A percentile compares a stretch with the other conserved stretches of the same genome.
These are phyloP conservation scores for Silene uniflora DNA, from an alignment of 148 eudicot species.

Conservation along the genomic window DNA sequence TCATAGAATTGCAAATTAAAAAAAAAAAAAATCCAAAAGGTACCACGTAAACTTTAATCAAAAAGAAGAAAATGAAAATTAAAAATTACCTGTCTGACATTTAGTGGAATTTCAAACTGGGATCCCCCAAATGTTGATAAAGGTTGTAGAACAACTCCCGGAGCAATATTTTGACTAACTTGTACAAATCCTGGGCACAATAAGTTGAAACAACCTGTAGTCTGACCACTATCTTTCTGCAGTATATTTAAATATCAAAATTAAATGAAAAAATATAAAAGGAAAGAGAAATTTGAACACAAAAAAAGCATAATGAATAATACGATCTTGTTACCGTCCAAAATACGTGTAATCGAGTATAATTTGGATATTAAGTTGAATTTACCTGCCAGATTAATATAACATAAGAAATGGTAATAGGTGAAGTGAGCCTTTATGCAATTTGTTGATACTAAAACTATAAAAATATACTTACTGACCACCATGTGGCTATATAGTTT, in stretches of 20 bases:
- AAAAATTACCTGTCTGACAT: constrained; percentile 17
- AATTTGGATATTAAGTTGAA: neutral
- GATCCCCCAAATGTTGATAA: constrained; percentile 9
- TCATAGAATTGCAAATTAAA: too few relatives aligned
- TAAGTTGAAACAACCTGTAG: constrained; percentile 25
- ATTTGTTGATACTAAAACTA: too few relatives aligned
- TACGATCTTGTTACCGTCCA: constrained; percentile 3
- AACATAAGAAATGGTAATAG: neutral
- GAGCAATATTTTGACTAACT: constrained; percentile 19
- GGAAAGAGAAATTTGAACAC: neutral
- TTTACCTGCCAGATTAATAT: neutral
- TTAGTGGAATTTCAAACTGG: neutral
- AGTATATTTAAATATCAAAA: neutral
- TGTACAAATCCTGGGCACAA: constrained; percentile 32
- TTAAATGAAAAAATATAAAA: too few relatives aligned
- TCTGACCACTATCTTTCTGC: constrained; percentile 25
- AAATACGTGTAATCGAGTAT: neutral
- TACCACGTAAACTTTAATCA: too few relatives aligned
- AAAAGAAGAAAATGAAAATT: neutral
- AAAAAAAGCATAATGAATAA: neutral
- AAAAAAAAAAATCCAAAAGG: too few relatives aligned
- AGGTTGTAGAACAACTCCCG: constrained; percentile 15
- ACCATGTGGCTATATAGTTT: constrained; percentile 18
- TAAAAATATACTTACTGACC: constrained; percentile 22
- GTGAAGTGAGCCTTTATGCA: too few relatives aligned